Evolutionary conservation across 2,329 filamentous ascomycete species (phyloP), one percentile per base, ranked within the genome.

Genomic region (Helminthosporium solani): DNA sequence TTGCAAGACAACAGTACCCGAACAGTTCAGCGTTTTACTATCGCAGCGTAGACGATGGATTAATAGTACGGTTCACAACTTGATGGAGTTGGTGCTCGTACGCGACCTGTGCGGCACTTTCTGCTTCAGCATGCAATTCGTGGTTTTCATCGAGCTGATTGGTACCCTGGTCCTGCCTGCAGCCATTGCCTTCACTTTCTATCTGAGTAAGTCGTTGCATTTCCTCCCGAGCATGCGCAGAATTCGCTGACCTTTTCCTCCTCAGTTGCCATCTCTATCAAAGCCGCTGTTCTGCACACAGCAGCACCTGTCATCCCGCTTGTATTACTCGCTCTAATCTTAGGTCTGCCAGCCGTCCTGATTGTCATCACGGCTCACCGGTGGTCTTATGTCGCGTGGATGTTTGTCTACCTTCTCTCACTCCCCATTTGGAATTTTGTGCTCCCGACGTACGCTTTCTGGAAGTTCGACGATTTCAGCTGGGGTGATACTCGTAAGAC

Each of bases 81-180:
- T 99, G 35, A 96, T 99, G 88, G 94, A 99, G 72, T 82, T 99
- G 49, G 85, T 97, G 42, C 82, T 99, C 27, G 95, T 99, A 35
- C 84, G 91, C 54, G 94, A 99, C 75, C 82, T 99, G 14, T 99
- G 94, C 67, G 94, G 94, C 56, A 99, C 94, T 2, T 99, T 99
- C 77, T 99, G 95, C 78, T 99, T 99, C 78, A 96, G 90, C 72
- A 99, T 99, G 94, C 94, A 99, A 73, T 99, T 99, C 68, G 86
- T 99, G 55, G 87, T 99, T 53, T 95, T 91, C 68, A 88, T 99
- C 64, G 94, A 99, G 73, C 79, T 99, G 44, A 81, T 97, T 44
- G 94, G 94, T 61, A 99, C 95, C 1, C 78, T 99, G 43, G 94
- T 99, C 9, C 79, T 99, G 18, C 94, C 94, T 2, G 95, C 94